These are phyloP conservation scores for Tetradesmus lagerheimii DNA, from an alignment of 139 green algal species.

Conservation along the genomic window DNA sequence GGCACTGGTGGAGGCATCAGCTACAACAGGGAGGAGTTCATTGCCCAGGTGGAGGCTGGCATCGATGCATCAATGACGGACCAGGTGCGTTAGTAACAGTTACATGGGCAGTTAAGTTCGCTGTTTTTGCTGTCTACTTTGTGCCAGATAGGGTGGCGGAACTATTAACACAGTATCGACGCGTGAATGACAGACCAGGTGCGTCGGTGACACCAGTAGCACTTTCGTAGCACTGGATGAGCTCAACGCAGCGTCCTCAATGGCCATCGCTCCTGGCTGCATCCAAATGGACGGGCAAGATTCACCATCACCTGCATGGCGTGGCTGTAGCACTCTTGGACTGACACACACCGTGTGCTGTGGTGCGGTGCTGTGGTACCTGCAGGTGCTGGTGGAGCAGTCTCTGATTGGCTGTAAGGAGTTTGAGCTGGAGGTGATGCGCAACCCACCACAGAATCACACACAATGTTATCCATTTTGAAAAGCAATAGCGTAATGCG, in stretches of 20 bases:
- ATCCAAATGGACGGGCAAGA: too few relatives aligned
- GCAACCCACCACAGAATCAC: background rate
- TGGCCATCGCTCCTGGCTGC: too few relatives aligned
- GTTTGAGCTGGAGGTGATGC: constrained; percentile 91
- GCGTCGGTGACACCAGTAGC: background rate
- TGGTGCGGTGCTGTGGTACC: background rate
- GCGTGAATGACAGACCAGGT: constrained; percentile 95
- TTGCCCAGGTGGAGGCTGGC: constrained; percentile 85
- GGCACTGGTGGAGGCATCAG: constrained; percentile 97
- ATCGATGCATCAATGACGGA: constrained; percentile 94
- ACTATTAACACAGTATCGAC: too few relatives aligned
- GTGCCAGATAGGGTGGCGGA: too few relatives aligned
- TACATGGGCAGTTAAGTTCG: too few relatives aligned
- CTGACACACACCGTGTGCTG: background rate
- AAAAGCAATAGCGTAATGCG: too few relatives aligned
- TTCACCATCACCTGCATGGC: too few relatives aligned
- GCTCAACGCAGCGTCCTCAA: too few relatives aligned
- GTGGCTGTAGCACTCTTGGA: too few relatives aligned
- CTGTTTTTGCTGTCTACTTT: background rate
- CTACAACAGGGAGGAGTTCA: constrained; percentile 99
- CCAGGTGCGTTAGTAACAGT: constrained; percentile 64
- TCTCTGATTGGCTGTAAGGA: constrained; percentile 99
- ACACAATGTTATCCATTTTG: too few relatives aligned
- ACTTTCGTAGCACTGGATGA: too few relatives aligned
- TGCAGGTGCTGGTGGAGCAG: constrained; percentile 84